Percentiles rank a stretch among this genome's conserved stretches.
Conservation (phyloP, 2,329 filamentous ascomycete species). For the Pseudogymnoascus sp. region DNA sequence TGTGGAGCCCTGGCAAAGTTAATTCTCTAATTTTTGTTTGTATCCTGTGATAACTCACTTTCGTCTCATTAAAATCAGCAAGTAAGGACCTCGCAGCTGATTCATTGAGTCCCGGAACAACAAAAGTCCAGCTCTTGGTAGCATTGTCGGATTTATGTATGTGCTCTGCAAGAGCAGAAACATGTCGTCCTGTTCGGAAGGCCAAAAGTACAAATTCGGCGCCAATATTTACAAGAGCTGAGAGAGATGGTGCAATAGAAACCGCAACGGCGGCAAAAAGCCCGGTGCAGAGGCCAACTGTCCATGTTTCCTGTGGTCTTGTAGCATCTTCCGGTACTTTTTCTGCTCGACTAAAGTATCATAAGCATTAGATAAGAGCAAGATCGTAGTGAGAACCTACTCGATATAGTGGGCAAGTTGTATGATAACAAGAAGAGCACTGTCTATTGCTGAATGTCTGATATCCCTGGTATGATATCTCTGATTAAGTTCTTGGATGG, state of each 20-base stretch:
- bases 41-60: slow-evolving; percentile 33
- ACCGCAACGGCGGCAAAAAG: slow-evolving; percentile 63
- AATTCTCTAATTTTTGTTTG: neutral
- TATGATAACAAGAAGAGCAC: slow-evolving; percentile 55
- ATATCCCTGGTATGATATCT: slow-evolving; percentile 50
- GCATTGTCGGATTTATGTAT: slow-evolving; percentile 31
- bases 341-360: slow-evolving; percentile 38
- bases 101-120: slow-evolving; percentile 51
- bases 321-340: slow-evolving; percentile 49
- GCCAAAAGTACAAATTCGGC: slow-evolving; percentile 59
- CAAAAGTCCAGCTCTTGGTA: slow-evolving; percentile 59
- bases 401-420: slow-evolving; percentile 65
- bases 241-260: slow-evolving; percentile 54
- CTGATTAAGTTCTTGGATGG: slow-evolving; percentile 57
- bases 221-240: slow-evolving; percentile 53
- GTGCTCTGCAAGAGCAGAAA: slow-evolving; percentile 38
- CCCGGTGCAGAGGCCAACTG: slow-evolving; percentile 62
- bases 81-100: slow-evolving; percentile 44
- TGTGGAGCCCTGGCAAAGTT: slow-evolving; percentile 13
- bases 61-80: slow-evolving; percentile 49
- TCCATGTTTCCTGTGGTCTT: slow-evolving; percentile 42
- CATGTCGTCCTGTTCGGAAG: slow-evolving; percentile 56
- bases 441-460: slow-evolving; percentile 58
- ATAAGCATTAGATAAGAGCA: neutral
- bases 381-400: slow-evolving; percentile 35